phyloP scores from a whole-genome alignment of 768 basidiomycete species.

The Pholiota microspora region DNA sequence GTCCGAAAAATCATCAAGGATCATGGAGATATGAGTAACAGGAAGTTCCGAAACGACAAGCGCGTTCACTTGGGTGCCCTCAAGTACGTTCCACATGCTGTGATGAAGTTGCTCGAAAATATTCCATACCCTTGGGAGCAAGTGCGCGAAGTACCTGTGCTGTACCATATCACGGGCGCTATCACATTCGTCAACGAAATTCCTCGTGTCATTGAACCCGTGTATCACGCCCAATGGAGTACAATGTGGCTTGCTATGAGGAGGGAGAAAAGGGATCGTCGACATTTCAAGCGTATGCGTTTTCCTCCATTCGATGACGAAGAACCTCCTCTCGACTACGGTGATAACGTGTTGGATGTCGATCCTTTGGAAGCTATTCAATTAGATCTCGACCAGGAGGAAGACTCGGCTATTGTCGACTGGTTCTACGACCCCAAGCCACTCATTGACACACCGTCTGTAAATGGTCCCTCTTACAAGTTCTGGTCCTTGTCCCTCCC shows the following conservation, averaged over 20 bases:
- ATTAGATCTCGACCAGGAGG: constrained; percentile 88
- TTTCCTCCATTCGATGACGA: constrained; percentile 99
- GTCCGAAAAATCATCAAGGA: constrained; percentile 99
- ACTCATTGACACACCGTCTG: constrained; percentile 81
- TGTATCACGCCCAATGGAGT: constrained; percentile 99
- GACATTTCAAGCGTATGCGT: constrained; percentile 99
- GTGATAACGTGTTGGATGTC: constrained; percentile 97
- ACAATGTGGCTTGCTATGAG: constrained; percentile 99
- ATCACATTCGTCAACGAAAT: constrained; percentile 99
- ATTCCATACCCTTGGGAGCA: constrained; percentile 99
- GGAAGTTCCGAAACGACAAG: constrained; percentile 99
- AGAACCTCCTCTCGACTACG: constrained; percentile 98
- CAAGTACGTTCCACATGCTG: constrained; percentile 98
- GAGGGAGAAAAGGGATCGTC: constrained; percentile 94
- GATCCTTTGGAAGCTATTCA: constrained; percentile 98
- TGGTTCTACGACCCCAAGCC: constrained; percentile 99
- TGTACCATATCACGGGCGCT: constrained; percentile 99
- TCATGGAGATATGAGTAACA: constrained; percentile 99
- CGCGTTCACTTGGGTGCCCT: constrained; percentile 98
- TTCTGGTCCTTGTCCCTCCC: constrained; percentile 93
- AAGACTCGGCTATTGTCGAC: constrained; percentile 88
- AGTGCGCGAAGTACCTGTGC: constrained; percentile 96
- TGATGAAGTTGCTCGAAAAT: constrained; percentile 98
- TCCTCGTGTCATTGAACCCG: constrained; percentile 93
- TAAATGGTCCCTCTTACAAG: constrained; percentile 92